Percentiles rank a stretch among this genome's conserved stretches.
Evolutionary conservation across 2,329 filamentous ascomycete species (phyloP).

Genomic region (Sporothrix brasiliensis): DNA sequence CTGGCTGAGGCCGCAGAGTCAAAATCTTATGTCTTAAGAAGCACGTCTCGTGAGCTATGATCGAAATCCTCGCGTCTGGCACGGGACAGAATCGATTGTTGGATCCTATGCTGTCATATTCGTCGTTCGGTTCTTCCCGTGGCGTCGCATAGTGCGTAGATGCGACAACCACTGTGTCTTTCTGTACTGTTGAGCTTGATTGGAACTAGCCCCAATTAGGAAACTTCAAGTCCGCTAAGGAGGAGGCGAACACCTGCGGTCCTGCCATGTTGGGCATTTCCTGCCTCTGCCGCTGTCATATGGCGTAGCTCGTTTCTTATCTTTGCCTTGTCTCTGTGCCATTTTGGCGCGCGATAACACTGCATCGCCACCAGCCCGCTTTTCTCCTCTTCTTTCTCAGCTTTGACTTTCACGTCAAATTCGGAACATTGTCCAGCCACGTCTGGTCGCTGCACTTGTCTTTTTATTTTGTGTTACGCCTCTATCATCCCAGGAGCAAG

Average conservation of each 20-base stretch:
- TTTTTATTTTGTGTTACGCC: neutral
- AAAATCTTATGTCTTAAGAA: neutral
- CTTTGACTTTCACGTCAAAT: neutral
- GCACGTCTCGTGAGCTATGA: conserved; percentile 4
- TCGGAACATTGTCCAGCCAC: neutral
- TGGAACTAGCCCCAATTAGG: neutral
- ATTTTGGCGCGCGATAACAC: conserved; percentile 23
- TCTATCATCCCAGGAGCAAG: conserved; percentile 19
- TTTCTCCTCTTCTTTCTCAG: conserved; percentile 20
- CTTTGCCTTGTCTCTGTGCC: conserved; percentile 2
- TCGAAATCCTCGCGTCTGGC: neutral
- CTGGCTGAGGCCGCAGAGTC: neutral
- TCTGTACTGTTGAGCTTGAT: neutral
- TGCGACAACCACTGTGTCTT: neutral
- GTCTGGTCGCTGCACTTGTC: neutral
- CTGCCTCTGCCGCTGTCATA: conserved; percentile 1
- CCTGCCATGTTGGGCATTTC: neutral
- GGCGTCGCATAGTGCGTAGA: conserved; percentile 28
- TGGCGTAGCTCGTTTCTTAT: conserved; percentile 18
- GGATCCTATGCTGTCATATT: neutral
- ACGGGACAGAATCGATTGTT: neutral
- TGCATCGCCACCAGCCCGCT: conserved; percentile 27
- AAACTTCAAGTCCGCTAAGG: neutral
- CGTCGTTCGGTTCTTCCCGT: neutral
- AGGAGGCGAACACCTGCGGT: neutral